Evolutionary conservation across 139 green algal species (phyloP).

Genomic region (Chlorella sp.): DNA sequence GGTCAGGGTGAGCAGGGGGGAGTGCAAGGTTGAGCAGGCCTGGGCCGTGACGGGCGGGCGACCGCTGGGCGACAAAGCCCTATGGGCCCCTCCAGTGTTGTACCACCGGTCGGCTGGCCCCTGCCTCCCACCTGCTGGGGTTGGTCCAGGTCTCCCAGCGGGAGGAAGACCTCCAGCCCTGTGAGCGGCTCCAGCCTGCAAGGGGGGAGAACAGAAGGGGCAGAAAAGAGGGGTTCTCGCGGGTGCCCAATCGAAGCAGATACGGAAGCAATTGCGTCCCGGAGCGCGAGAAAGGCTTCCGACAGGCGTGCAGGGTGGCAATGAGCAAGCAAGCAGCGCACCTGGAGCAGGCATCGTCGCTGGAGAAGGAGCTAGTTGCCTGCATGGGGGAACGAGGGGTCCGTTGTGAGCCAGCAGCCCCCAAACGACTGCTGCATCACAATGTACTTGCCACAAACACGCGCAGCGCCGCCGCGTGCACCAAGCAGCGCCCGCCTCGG

Average conservation of each 20-base stretch:
- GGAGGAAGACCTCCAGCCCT: not conserved
- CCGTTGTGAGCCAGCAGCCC: not conserved
- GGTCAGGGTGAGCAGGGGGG: not conserved
- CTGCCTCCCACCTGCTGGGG: not conserved
- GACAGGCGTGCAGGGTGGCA: too few species aligned
- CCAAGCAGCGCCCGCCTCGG: not conserved
- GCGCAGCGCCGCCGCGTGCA: not conserved
- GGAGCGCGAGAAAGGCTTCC: too few species aligned
- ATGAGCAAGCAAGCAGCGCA: not conserved
- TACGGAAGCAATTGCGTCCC: too few species aligned
- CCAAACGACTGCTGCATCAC: not conserved
- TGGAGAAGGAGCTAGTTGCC: conserved; percentile 9
- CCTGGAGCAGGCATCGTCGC: conserved; percentile 12
- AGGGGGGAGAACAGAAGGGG: not conserved
- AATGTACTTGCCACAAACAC: not conserved
- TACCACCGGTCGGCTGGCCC: too few species aligned
- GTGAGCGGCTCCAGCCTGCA: not conserved
- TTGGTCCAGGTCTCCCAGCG: not conserved
- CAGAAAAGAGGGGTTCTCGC: not conserved
- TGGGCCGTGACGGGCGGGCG: too few species aligned
- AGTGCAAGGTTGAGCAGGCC: too few species aligned
- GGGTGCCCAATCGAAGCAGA: too few species aligned
- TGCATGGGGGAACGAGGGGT: not conserved
- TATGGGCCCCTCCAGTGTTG: too few species aligned
- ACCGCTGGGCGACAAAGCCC: too few species aligned